Conservation (phyloP, 257 asterid species). For the Anisodus tanguticus region DNA sequence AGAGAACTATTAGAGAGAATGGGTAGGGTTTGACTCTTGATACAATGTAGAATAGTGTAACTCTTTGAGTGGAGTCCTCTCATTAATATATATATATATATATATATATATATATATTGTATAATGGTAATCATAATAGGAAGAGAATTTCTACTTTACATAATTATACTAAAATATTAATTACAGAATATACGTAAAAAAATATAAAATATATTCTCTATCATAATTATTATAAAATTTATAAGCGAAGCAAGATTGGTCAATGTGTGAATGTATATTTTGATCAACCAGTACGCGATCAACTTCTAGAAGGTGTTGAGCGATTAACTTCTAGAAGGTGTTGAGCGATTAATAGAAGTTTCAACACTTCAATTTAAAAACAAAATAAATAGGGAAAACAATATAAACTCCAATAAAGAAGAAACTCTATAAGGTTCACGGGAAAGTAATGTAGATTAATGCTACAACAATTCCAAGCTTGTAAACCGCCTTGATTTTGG, state of each 20-base stretch:
- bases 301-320: neutral
- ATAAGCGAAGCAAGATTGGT: neutral
- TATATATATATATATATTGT: no score
- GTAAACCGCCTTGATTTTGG: conserved; percentile 22
- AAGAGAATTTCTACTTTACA: no score
- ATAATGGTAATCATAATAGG: no score
- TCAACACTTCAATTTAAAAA: neutral
- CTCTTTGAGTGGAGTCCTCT: no score
- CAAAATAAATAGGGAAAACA: neutral
- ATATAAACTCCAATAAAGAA: neutral
- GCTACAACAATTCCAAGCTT: neutral
- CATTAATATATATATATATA: no score
- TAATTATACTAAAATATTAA: no score
- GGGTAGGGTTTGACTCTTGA: no score
- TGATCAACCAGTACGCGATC: neutral
- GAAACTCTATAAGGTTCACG: neutral
- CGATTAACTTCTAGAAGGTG: neutral
- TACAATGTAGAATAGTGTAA: no score
- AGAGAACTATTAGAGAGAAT: no score
- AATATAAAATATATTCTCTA: no score
- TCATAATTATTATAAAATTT: neutral
- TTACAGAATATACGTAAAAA: no score
- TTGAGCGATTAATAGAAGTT: neutral
- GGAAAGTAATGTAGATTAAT: neutral
- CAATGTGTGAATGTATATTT: neutral